Percentiles rank a stretch among this genome's conserved stretches.
Conservation (phyloP, 495 filamentous ascomycete genomes). For the Podospora appendiculata region DNA sequence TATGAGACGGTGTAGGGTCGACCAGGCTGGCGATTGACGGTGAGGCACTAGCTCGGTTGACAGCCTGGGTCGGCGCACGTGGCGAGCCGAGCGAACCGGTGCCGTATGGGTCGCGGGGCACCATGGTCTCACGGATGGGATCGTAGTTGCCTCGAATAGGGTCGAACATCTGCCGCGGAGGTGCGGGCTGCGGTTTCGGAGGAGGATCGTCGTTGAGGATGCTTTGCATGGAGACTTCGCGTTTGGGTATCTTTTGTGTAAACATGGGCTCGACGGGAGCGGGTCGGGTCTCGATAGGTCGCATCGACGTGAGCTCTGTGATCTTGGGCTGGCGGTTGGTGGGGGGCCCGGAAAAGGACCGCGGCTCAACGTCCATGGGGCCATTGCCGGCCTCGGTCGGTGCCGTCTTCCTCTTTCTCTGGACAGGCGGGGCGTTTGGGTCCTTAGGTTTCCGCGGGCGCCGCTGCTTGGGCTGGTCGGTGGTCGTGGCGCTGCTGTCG, state of each 20-base stretch:
- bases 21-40: conserved; percentile 87
- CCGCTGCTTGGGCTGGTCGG: conserved; percentile 43
- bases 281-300: conserved; percentile 21
- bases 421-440: conserved; percentile 43
- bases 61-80: conserved; percentile 37
- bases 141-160: conserved; percentile 71
- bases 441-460: conserved; percentile 50
- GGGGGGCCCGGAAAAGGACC: conserved; percentile 11
- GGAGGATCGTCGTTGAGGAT: conserved; percentile 42
- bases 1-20: conserved; percentile 49
- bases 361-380: conserved; percentile 10
- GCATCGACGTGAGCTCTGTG: conserved; percentile 30
- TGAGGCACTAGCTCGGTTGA: conserved; percentile 71
- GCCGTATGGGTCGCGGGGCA: conserved; percentile 39
- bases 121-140: conserved; percentile 41
- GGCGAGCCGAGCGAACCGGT: conserved; percentile 49
- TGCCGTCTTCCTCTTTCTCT: conserved; percentile 43
- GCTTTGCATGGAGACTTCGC: conserved; percentile 41
- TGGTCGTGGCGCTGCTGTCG: conserved; percentile 24
- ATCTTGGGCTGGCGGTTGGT: conserved; percentile 28
- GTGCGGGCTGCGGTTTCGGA: conserved; percentile 27
- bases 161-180: conserved; percentile 74
- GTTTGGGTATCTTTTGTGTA: conserved; percentile 26
- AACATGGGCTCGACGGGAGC: conserved; percentile 11
- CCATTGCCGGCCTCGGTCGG: conserved; percentile 22